Base-by-base conservation (phyloP, 2,329 filamentous ascomycete species). In the Aspergillus versicolor region DNA sequence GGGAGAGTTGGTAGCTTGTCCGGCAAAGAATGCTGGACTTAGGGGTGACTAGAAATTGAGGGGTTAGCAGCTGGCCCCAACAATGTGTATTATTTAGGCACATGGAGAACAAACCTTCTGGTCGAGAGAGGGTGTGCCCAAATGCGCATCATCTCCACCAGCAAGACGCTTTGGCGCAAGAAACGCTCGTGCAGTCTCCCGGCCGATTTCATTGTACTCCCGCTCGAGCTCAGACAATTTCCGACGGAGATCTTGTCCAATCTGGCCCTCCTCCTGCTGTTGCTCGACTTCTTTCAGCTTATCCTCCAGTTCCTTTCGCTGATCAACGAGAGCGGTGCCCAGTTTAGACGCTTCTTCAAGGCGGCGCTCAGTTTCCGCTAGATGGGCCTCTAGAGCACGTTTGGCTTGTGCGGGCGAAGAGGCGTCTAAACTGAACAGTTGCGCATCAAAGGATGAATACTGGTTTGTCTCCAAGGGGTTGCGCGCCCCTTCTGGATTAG, bases 121-220 rank as follows among this genome's bases (percentile, higher is more conserved):
- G 63, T 82, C 78, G 60, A 76, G 67, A 21, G 73, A 70, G 52
- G 76, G 78, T 15, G 79, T 79, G 30, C 76, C 77, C 54, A 74
- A 60, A 44, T 72, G 72, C 5, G 64, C 68, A 58, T 80, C 76
- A 68, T 91, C 88, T 71, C 88, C 92, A 17, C 89, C 85, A 21
- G 91, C 84, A 67, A 91, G 85, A 9, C 84, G 80, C 73, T 92
- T 92, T 65, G 94, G 94, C 34, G 87, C 89, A 59, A 97, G 78
- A 71, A 97, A 93, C 2, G 91, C 92, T 63, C 93, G 84, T 43
- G 93, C 91, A 47, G 90, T 94, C 72, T 97, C 93, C 61, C 89
- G 84, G 12, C 92, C 92, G 46, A 97, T 88, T 70, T 97, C 92
- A 72, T 96, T 93, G 77, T 95, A 97, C 69, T 99, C 94, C 73